These are phyloP conservation scores for Neurospora sp. DNA, from an alignment of 495 filamentous ascomycete genomes.

Conservation along the genomic window DNA sequence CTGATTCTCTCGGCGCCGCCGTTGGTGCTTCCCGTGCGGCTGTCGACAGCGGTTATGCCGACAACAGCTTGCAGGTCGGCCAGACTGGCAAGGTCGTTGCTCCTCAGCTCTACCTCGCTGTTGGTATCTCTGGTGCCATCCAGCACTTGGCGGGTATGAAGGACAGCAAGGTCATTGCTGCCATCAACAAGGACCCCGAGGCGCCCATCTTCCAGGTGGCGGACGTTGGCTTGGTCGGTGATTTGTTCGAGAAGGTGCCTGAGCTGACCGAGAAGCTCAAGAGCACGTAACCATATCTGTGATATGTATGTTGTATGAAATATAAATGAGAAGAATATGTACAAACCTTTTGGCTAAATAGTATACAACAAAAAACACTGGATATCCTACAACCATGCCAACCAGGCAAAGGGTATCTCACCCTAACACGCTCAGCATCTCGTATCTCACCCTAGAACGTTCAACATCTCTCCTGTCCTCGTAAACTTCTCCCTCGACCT, in stretches of 20 bases:
- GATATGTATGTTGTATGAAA: neutral
- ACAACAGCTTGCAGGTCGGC: constrained; percentile 96
- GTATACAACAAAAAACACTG: neutral
- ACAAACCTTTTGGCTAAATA: neutral
- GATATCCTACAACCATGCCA: neutral
- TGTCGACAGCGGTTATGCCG: constrained; percentile 96
- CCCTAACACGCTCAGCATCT: neutral
- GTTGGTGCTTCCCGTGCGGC: constrained; percentile 91
- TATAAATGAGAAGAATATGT: neutral
- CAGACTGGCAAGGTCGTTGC: constrained; percentile 98
- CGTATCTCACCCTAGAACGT: constrained; percentile 41
- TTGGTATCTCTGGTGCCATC: constrained; percentile 93
- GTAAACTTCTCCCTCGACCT: constrained; percentile 83
- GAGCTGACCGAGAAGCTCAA: constrained; percentile 95
- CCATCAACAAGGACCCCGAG: constrained; percentile 95
- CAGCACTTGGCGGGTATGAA: constrained; percentile 99
- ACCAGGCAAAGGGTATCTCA: neutral
- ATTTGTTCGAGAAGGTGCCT: constrained; percentile 90
- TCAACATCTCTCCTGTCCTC: constrained; percentile 69
- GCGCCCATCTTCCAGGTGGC: constrained; percentile 98
- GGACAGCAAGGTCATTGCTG: constrained; percentile 98
- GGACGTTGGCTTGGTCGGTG: constrained; percentile 88
- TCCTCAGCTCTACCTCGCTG: constrained; percentile 88
- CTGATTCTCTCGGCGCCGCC: constrained; percentile 83
- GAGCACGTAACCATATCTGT: constrained; percentile 32